Evolutionary conservation across 2,329 filamentous ascomycete genomes (phyloP).

Genomic region (Cercospora zeina): DNA sequence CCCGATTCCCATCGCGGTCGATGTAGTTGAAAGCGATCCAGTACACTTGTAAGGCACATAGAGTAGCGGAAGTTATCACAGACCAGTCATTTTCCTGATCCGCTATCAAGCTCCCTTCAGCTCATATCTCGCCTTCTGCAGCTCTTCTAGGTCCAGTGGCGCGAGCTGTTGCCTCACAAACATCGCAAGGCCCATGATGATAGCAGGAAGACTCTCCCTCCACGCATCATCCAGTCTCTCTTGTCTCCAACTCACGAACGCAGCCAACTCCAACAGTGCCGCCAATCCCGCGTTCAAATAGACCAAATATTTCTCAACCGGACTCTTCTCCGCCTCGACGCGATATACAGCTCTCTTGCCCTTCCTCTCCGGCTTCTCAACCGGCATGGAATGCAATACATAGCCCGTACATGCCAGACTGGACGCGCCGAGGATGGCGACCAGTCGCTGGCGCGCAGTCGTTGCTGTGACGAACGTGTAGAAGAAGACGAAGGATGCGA

Average conservation of each 20-base stretch:
- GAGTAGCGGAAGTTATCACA: not conserved
- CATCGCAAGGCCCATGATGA: constrained; percentile 63
- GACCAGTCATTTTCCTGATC: not conserved
- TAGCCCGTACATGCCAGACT: constrained; percentile 65
- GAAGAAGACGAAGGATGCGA: constrained; percentile 59
- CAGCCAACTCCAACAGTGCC: constrained; percentile 52
- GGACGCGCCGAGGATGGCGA: constrained; percentile 60
- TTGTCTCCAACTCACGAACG: constrained; percentile 45
- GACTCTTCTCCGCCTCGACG: constrained; percentile 41
- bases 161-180: constrained; percentile 58
- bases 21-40: not conserved
- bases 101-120: constrained; percentile 56
- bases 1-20: not conserved
- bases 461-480: constrained; percentile 46
- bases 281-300: constrained; percentile 62
- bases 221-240: constrained; percentile 34
- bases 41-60: not conserved
- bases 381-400: constrained; percentile 52
- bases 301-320: constrained; percentile 61
- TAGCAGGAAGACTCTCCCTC: constrained; percentile 46
- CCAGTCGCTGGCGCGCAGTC: constrained; percentile 44
- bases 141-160: constrained; percentile 34
- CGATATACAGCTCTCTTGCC: constrained; percentile 37
- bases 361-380: constrained; percentile 50
- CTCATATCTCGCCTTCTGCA: constrained; percentile 36